Base-by-base conservation (phyloP, 163 green algal genomes). In the Botryococcus braunii region DNA sequence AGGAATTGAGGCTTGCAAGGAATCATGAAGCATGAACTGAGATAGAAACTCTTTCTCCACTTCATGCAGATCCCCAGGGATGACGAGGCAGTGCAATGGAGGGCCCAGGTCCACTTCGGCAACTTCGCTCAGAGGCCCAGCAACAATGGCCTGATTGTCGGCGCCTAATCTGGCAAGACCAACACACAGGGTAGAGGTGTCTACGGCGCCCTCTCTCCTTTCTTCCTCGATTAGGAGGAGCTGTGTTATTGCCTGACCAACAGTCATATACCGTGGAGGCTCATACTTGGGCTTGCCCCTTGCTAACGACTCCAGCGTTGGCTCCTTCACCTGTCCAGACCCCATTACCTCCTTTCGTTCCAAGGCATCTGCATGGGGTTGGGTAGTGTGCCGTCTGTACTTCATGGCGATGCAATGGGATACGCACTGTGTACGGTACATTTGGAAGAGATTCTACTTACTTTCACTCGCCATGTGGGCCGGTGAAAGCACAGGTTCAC, bases 1-100 rank as follows among this genome's bases (percentile, higher is more conserved):
- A 55, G 46, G 23, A 17, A 55, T 23, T 55, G 46, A 17, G 17
- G 17, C 17, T 55, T 55, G 46, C 46, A 23, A 27, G 46, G 17
- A 55, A 55, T 23, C 17, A 5, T 41, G 61, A n/a, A 59, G 23
- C 32, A n/a, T 64, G 39, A 69, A 75, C 11, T 72, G 74, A 52
- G 72, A 32, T 35, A 89, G 61, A 27, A 82, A 76, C 34, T 89
- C 80, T 27, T 74, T 21, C 56, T 91, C 84, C 29, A 88, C 79
- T 11, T 68, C 52, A 73, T 84, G 76, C 11, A 70, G 69, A 0
- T 81, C 74, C 27, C 88, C 92, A 39, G 82, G 76, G 48, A 99
- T 87, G 17, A 98, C 69, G 5, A 99, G 74, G 43, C 84, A 95
- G 74, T 99, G 94, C 71, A 99, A 75, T 0, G 94, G 94, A 3